Base-by-base conservation (phyloP, 352 stramenopile genomes). In the Vaucheria bursata region DNA sequence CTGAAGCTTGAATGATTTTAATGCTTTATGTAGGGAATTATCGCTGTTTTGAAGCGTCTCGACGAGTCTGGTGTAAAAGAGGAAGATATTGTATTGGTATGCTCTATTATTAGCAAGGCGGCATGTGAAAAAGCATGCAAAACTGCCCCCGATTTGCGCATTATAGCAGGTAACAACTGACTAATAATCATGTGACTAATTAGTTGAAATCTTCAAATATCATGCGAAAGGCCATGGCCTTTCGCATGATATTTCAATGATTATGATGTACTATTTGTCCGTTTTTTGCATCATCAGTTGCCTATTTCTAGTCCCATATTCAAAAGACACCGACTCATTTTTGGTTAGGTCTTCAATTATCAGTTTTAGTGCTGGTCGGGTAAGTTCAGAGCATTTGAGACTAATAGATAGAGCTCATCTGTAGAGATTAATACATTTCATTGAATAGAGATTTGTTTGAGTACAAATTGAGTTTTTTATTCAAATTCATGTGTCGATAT, bases 41-140 rank as follows among this genome's bases (percentile, higher is more conserved):
- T 79, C 3, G 74, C 74, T 38, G 74, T 65, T 7, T 45, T 79
- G n/a, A 65, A 79, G 53, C 45, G 45, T 12, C 34, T 79, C 33
- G 53, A 79, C 40, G 53, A 79, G 64, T 37, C 53, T 18, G 74
- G 74, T 6, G 74, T 79, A n/a, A 29, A 75, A 7, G 36, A 53
- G 25, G 74, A 77, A 0, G 37, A 79, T n/a, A 69, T 79, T 25
- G 65, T 71, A 32, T 38, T 79, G 1, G 74, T 79, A 7, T 74
- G 74, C 36, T 53, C 71, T 36, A 71, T 65, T 34, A 79, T 79
- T 65, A 64, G 33, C 53, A 79, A 79, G 53, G 74, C 69, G 0
- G 74, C 74, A n/a, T 8, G 69, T 32, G 74, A 79, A 31, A 52
- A 25, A 18, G 36, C 65, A 34, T 74, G 53, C 36, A 69, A 70